Evolutionary conservation across 257 asterid species (phyloP), one percentile per base, ranked within the genome.

Genomic region (Avicennia marina): DNA sequence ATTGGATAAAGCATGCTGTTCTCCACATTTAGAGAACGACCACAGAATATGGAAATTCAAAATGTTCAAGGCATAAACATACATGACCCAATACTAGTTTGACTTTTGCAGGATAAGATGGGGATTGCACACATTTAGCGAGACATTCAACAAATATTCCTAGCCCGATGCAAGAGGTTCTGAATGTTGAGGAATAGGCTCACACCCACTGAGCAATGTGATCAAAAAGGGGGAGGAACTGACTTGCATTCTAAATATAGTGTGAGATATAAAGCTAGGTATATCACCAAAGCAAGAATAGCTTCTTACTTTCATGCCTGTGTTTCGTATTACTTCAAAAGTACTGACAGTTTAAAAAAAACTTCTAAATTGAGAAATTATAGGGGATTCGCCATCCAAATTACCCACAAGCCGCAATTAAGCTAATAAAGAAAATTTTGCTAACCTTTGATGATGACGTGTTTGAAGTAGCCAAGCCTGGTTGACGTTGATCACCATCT

Each of bases 371-470:
- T 27, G 45, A 27, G 36, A 11, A 36, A 27, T 26, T 17, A 15
- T 20, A 25, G 18, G 46, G 11, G 59, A 48, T 55, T 38, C 39
- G 21, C 51, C 21, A 39, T 16, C 27, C 22, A 17, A 47, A 40
- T 43, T 24, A 55, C 11, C 21, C 20, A 53, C 10, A 56, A 25
- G 19, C 46, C 15, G 64, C 7, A 49, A 44, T n/a, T 42, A 40
- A 17, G 44, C 31, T 41, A 43, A 19, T 32, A 60, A 26, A 39
- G 19, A 58, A 20, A 66, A 55, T 9, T 22, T 11, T 33, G 33
- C 41, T 20, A 52, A 90, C 98, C 96, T 85, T 85, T 3, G 86
- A 70, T 1, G 78, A 61, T 11, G 85, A 39, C 12, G 78, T 12
- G 68, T 57, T 87, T 51, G 83, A 33, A 57, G 84, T 24, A 65